Evolutionary conservation across 2,329 filamentous ascomycete species (phyloP).

Genomic region (Lizonia empirigonia): DNA sequence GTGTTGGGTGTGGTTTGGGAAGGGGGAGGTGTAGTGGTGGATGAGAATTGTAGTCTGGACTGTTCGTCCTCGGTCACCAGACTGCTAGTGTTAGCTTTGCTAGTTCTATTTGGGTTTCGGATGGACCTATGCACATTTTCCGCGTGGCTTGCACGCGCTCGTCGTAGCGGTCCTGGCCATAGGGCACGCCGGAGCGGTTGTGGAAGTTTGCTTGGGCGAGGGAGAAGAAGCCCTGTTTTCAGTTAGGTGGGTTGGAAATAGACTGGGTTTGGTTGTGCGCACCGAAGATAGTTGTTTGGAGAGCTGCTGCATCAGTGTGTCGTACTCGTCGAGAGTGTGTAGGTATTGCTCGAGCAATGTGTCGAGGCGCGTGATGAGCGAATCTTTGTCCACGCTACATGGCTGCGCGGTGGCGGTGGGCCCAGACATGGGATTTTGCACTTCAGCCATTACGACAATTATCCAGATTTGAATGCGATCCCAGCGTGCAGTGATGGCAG

Average conservation of each 20-base stretch:
- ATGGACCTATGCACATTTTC: constrained; percentile 48
- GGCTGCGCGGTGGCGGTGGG: no score
- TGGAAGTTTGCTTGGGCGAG: constrained; percentile 79
- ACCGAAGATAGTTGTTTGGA: constrained; percentile 61
- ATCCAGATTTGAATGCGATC: no score
- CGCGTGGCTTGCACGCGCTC: constrained; percentile 70
- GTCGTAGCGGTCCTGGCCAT: constrained; percentile 74
- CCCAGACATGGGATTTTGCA: neutral
- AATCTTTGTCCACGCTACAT: constrained; percentile 23
- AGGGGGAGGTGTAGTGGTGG: neutral
- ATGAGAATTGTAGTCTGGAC: neutral
- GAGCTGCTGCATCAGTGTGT: constrained; percentile 62
- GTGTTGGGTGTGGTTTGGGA: no score
- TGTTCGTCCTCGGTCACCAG: constrained; percentile 11
- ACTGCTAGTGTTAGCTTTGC: neutral
- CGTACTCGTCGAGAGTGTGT: constrained; percentile 69
- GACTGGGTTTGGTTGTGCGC: constrained; percentile 27
- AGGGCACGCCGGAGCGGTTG: constrained; percentile 66
- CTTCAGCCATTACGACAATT: neutral
- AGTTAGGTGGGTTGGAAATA: neutral
- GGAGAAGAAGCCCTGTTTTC: constrained; percentile 51
- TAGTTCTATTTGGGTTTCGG: no score
- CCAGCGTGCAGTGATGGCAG: neutral
- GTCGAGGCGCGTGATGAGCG: constrained; percentile 60
- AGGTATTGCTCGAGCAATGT: constrained; percentile 69